These are phyloP conservation scores for Hydrangea macrophylla DNA, from an alignment of 148 eudicot species.

Conservation along the genomic window DNA sequence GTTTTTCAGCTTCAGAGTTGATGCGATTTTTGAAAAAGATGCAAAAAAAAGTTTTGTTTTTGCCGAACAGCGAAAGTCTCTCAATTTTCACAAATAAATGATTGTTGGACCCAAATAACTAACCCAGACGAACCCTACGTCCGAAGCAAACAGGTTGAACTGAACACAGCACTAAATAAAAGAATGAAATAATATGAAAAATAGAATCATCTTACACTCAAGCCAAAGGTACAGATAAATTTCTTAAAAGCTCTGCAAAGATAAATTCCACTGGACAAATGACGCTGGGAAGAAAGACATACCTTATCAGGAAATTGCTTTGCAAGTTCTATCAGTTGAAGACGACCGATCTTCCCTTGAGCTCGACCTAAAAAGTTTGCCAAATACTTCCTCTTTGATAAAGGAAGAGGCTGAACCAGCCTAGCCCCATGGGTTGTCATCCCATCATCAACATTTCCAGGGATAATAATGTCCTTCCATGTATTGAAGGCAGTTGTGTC, in stretches of 20 bases:
- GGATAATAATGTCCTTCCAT: slow-evolving; percentile 93
- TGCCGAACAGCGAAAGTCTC: no score
- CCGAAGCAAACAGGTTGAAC: neutral
- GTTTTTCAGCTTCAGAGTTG: no score
- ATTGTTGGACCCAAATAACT: no score
- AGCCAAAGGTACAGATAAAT: neutral
- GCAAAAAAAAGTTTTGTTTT: no score
- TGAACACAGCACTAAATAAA: neutral
- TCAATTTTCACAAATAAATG: no score
- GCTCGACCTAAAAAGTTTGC: slow-evolving; percentile 89
- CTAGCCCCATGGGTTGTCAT: slow-evolving; percentile 59
- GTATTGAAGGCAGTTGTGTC: slow-evolving; percentile 88
- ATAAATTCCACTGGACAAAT: slow-evolving; percentile 3
- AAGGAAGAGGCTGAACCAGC: slow-evolving; percentile 68
- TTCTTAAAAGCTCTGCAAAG: neutral
- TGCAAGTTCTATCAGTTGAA: slow-evolving; percentile 74
- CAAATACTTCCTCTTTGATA: slow-evolving; percentile 70
- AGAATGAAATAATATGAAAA: neutral
- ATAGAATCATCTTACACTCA: neutral
- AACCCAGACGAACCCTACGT: no score
- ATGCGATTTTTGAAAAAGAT: no score
- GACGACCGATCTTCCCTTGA: slow-evolving; percentile 82
- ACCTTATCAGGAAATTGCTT: slow-evolving; percentile 82
- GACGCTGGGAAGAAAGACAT: slow-evolving; percentile 12
- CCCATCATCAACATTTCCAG: slow-evolving; percentile 93